Evolutionary conservation across 768 basidiomycete genomes (phyloP).

Genomic region (Leccinum truebloodii): DNA sequence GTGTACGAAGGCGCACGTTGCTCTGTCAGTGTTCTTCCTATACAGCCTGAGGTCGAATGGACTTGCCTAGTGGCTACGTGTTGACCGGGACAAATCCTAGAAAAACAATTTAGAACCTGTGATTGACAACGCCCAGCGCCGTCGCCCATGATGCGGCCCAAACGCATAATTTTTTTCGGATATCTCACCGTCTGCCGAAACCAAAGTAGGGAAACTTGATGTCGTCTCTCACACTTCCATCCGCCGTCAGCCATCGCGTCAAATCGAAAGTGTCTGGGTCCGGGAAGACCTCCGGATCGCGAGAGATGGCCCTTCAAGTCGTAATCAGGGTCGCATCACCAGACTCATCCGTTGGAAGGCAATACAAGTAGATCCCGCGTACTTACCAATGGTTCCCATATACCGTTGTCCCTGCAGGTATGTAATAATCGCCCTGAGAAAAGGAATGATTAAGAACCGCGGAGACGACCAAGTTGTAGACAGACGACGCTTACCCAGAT

Average conservation of each 20-base stretch:
- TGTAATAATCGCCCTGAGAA: constrained; percentile 15
- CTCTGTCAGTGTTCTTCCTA: not conserved
- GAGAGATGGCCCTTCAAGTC: constrained; percentile 33
- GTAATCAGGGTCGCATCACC: not conserved
- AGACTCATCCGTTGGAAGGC: not conserved
- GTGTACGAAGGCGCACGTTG: not conserved
- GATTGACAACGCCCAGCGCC: constrained; percentile 1
- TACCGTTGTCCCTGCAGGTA: constrained; percentile 22
- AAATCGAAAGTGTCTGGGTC: constrained; percentile 40
- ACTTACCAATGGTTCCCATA: constrained; percentile 20
- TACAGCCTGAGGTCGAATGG: not conserved
- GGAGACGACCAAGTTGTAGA: not conserved
- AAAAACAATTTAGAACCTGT: not conserved
- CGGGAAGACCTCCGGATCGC: constrained; percentile 39
- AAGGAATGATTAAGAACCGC: not conserved
- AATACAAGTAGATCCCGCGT: not conserved
- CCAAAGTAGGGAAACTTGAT: constrained; percentile 52
- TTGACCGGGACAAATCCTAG: constrained; percentile 61
- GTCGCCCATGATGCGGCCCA: not conserved
- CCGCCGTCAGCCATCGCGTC: constrained; percentile 30
- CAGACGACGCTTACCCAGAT: constrained; percentile 12
- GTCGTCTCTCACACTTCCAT: constrained; percentile 40
- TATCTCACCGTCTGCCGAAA: constrained; percentile 41
- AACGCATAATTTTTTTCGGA: not conserved
- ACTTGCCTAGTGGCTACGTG: constrained; percentile 46